These are phyloP conservation scores for Leccinum sublutescens DNA, from an alignment of 768 basidiomycete species.

Conservation along the genomic window DNA sequence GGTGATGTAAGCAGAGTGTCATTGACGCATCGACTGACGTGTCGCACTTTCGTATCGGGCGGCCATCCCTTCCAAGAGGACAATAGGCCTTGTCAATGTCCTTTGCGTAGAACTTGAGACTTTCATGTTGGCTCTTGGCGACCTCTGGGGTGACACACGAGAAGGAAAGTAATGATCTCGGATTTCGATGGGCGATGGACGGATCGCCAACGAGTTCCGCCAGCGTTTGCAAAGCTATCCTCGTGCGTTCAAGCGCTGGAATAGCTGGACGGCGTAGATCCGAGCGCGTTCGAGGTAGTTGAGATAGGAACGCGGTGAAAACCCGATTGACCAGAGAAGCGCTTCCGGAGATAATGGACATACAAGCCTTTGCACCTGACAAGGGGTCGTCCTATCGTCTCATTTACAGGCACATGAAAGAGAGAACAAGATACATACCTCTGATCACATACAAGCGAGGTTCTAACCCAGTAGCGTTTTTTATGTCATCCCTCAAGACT, in stretches of 20 bases:
- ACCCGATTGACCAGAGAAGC: conserved; percentile 65
- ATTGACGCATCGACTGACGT: neutral
- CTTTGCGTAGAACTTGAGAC: conserved; percentile 45
- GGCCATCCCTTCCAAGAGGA: conserved; percentile 56
- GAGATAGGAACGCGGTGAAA: conserved; percentile 58
- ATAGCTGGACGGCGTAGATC: conserved; percentile 41
- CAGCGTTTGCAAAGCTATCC: conserved; percentile 49
- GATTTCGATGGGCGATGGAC: conserved; percentile 48
- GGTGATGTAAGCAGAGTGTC: conserved; percentile 1
- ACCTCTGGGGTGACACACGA: conserved; percentile 56
- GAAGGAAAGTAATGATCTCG: conserved; percentile 65
- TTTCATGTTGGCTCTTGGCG: conserved; percentile 49
- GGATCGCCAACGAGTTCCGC: conserved; percentile 49
- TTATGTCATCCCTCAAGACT: conserved; percentile 46
- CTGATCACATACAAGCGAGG: conserved; percentile 58
- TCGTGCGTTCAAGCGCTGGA: conserved; percentile 49
- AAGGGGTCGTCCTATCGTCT: conserved; percentile 1
- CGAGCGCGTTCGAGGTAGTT: conserved; percentile 49
- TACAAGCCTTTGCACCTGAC: conserved; percentile 52
- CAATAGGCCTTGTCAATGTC: conserved; percentile 48
- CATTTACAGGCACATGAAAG: neutral
- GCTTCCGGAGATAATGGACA: conserved; percentile 54
- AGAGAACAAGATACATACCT: conserved; percentile 39
- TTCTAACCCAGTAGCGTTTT: conserved; percentile 44
- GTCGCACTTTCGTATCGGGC: conserved; percentile 60